phyloP scores from a whole-genome alignment of 2,329 filamentous ascomycete species.

The Xylaria sp. region DNA sequence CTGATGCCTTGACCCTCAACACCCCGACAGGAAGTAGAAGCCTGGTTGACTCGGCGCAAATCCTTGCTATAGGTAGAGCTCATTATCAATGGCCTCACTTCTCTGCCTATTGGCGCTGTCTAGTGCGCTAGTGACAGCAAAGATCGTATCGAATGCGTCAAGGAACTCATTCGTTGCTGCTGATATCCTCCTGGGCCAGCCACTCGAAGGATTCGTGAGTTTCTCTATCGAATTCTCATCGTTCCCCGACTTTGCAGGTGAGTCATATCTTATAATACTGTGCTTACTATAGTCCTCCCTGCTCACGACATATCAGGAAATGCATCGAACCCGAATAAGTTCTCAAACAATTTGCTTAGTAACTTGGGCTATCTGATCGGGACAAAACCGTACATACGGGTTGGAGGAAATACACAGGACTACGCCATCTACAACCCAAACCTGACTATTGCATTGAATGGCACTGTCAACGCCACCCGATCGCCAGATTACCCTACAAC shows the following conservation, averaged over 20 bases:
- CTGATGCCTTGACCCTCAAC: background rate
- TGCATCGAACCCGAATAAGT: slow-evolving; percentile 64
- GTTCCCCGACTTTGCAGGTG: slow-evolving; percentile 53
- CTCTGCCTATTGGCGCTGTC: slow-evolving; percentile 36
- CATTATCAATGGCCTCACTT: slow-evolving; percentile 36
- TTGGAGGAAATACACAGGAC: slow-evolving; percentile 75
- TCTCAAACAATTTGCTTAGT: slow-evolving; percentile 68
- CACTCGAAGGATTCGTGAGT: slow-evolving; percentile 55
- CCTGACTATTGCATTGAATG: slow-evolving; percentile 61
- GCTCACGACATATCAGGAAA: slow-evolving; percentile 44
- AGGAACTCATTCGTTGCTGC: slow-evolving; percentile 12
- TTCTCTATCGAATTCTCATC: slow-evolving; percentile 55
- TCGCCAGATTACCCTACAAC: slow-evolving; percentile 70
- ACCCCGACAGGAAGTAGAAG: background rate
- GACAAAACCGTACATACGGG: slow-evolving; percentile 68
- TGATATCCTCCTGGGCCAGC: slow-evolving; percentile 40
- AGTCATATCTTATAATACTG: background rate
- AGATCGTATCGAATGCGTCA: slow-evolving; percentile 25
- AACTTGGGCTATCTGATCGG: slow-evolving; percentile 66
- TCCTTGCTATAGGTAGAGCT: background rate
- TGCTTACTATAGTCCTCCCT: background rate
- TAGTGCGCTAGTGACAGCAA: slow-evolving; percentile 32
- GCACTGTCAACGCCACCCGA: slow-evolving; percentile 59
- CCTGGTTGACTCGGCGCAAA: background rate
- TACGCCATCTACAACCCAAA: slow-evolving; percentile 68